Conservation (phyloP, 2,329 filamentous ascomycete species). For the Nemania serpens region DNA sequence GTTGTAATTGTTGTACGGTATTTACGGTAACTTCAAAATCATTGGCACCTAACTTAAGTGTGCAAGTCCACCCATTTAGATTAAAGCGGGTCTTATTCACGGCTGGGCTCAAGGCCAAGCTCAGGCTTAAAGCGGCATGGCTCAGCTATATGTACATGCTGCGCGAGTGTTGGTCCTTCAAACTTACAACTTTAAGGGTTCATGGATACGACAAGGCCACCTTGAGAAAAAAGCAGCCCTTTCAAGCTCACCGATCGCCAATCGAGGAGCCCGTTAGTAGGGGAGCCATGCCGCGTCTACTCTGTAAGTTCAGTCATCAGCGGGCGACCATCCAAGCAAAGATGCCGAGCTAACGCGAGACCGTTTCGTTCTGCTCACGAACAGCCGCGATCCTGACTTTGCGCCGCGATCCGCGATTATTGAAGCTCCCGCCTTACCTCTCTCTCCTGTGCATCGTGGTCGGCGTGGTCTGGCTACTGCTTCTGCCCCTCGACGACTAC, state of each 20-base stretch:
- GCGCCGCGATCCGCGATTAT: slow-evolving; percentile 78
- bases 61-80: no score
- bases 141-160: no score
- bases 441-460: slow-evolving; percentile 83
- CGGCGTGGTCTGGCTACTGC: slow-evolving; percentile 85
- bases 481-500: slow-evolving; percentile 89
- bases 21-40: no score
- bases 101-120: no score
- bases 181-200: slow-evolving; percentile 1
- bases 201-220: slow-evolving; percentile 19
- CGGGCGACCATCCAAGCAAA: no score
- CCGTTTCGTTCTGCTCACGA: slow-evolving; percentile 10
- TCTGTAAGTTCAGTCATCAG: slow-evolving; percentile 51
- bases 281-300: slow-evolving; percentile 56
- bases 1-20: no score
- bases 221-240: slow-evolving; percentile 14
- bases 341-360: slow-evolving; percentile 26
- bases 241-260: slow-evolving; percentile 19
- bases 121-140: no score
- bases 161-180: no score
- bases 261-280: slow-evolving; percentile 17
- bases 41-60: no score
- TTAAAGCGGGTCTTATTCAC: no score
- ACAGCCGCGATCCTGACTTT: slow-evolving; percentile 68
- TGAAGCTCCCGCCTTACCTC: slow-evolving; percentile 84